Evolutionary conservation across 371 early-diverging fungal species (phyloP).

Genomic region (Lichtheimia hyalospora): DNA sequence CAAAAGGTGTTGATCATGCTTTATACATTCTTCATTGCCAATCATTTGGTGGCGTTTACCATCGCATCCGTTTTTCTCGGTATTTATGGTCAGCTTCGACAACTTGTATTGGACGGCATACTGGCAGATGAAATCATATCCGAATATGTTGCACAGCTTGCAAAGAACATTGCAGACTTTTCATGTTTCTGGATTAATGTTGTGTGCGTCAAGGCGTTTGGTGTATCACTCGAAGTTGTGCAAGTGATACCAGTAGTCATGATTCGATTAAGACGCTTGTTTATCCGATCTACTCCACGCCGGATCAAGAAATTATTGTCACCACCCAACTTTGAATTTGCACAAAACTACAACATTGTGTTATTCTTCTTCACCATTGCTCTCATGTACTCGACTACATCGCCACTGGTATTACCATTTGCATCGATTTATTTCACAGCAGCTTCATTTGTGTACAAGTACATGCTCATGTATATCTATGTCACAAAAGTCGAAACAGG

Average conservation of each 20-base stretch:
- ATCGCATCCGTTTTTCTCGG: constrained; percentile 50
- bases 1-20: constrained; percentile 65
- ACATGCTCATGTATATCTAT: constrained; percentile 73
- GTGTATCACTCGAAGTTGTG: constrained; percentile 61
- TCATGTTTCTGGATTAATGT: constrained; percentile 69
- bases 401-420: constrained; percentile 75
- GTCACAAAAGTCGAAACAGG: constrained; percentile 69
- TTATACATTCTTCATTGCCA: constrained; percentile 70
- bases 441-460: constrained; percentile 70
- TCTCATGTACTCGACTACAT: constrained; percentile 71
- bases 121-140: constrained; percentile 17
- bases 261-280: constrained; percentile 54
- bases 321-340: constrained; percentile 72
- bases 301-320: constrained; percentile 60
- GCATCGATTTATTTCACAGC: constrained; percentile 66
- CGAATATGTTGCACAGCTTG: constrained; percentile 25
- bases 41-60: constrained; percentile 64
- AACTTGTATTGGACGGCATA: constrained; percentile 18
- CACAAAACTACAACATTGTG: constrained; percentile 70
- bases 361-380: constrained; percentile 77
- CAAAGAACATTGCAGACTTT: constrained; percentile 36
- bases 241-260: constrained; percentile 65
- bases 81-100: constrained; percentile 44
- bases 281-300: constrained; percentile 69
- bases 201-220: constrained; percentile 52